These are phyloP conservation scores for Cercospora zeina DNA, from an alignment of 2,329 filamentous ascomycete species.

Conservation along the genomic window DNA sequence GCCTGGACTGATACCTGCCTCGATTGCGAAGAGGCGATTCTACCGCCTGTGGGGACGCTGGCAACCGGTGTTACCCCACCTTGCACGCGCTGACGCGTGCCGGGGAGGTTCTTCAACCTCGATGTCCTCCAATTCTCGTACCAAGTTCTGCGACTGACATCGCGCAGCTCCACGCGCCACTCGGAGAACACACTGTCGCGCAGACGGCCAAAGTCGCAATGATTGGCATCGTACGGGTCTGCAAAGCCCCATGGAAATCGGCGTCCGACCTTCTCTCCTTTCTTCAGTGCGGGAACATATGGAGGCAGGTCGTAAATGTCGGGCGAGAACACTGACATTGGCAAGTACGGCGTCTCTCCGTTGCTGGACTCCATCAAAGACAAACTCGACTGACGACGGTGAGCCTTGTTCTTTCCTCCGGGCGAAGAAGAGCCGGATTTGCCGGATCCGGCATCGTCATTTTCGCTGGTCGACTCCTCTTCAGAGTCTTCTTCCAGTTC, in stretches of 20 bases:
- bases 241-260: conserved; percentile 97
- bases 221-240: conserved; percentile 83
- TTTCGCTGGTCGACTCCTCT: conserved; percentile 49
- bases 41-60: conserved; percentile 39
- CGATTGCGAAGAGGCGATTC: conserved; percentile 24
- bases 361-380: conserved; percentile 31
- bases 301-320: conserved; percentile 72
- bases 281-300: conserved; percentile 54
- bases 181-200: conserved; percentile 91
- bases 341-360: conserved; percentile 66
- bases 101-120: conserved; percentile 45
- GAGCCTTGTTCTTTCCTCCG: conserved; percentile 21
- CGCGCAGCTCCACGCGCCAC: conserved; percentile 87
- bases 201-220: conserved; percentile 90
- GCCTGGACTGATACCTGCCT: conserved; percentile 20
- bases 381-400: conserved; percentile 35
- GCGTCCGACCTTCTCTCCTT: conserved; percentile 71
- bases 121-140: conserved; percentile 90
- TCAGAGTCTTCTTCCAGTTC: conserved; percentile 75
- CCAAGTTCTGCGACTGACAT: conserved; percentile 88
- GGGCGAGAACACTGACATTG: conserved; percentile 89
- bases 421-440: conserved; percentile 36
- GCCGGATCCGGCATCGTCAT: conserved; percentile 48
- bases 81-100: conserved; percentile 32
- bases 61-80: conserved; percentile 42